Evolutionary conservation across 2,329 filamentous ascomycete species (phyloP).

Genomic region (Diaporthe sp.): DNA sequence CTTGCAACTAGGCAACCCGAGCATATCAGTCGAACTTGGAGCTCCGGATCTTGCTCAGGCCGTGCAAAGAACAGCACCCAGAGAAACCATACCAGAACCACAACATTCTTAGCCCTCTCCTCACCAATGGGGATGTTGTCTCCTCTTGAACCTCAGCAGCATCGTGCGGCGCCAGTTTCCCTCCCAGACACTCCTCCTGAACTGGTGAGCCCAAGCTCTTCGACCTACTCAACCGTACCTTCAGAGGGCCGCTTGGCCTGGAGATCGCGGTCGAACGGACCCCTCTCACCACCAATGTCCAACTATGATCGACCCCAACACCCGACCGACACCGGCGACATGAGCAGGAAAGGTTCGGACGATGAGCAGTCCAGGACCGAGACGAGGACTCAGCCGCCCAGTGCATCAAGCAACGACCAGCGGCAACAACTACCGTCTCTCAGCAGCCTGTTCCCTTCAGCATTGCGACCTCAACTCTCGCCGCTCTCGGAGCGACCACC

Average conservation of each 20-base stretch:
- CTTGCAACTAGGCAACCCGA: constrained; percentile 18
- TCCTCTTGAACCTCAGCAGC: constrained; percentile 64
- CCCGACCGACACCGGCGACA: constrained; percentile 58
- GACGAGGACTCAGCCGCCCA: constrained; percentile 47
- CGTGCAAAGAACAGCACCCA: constrained; percentile 27
- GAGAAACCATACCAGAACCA: constrained; percentile 35
- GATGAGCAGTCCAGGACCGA: constrained; percentile 53
- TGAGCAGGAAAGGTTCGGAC: constrained; percentile 56
- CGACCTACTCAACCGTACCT: constrained; percentile 60
- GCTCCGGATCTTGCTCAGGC: neutral
- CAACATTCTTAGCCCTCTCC: constrained; percentile 15
- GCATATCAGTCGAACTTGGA: constrained; percentile 11
- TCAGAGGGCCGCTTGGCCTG: constrained; percentile 60
- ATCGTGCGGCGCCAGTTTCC: constrained; percentile 53
- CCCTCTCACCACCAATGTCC: constrained; percentile 70
- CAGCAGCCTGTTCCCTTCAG: constrained; percentile 68
- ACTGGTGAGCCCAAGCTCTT: constrained; percentile 65
- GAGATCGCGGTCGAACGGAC: constrained; percentile 54
- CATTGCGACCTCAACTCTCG: constrained; percentile 60
- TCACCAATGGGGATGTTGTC: constrained; percentile 70
- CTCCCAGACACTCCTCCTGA: constrained; percentile 69
- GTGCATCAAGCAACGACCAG: constrained; percentile 42
- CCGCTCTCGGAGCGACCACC: constrained; percentile 62
- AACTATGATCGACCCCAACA: constrained; percentile 64
- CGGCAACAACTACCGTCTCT: constrained; percentile 69